A percentile compares a stretch with the other conserved stretches of the same genome.
phyloP scores from a whole-genome alignment of 805 yeast species.

The Wickerhamomyces bisporus region DNA sequence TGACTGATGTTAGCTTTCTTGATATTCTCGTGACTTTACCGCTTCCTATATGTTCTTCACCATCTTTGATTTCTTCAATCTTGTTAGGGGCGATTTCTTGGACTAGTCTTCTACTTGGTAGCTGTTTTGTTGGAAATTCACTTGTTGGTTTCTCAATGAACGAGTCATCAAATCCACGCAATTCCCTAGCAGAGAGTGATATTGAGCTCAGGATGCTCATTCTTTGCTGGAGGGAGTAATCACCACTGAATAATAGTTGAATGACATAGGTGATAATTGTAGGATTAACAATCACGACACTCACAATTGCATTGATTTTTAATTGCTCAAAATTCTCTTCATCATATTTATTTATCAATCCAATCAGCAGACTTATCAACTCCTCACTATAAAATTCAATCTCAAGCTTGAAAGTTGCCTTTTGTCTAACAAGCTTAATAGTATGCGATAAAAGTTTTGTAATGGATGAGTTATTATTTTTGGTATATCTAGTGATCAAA shows the following conservation, averaged over 20 bases:
- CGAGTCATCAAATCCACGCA: constrained; percentile 56
- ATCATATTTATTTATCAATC: constrained; percentile 51
- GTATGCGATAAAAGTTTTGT: constrained; percentile 42
- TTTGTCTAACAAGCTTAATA: constrained; percentile 54
- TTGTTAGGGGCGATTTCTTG: constrained; percentile 11
- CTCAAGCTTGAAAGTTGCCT: constrained; percentile 55
- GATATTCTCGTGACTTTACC: constrained; percentile 30
- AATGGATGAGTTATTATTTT: constrained; percentile 37
- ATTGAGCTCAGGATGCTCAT: constrained; percentile 61
- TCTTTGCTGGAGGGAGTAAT: constrained; percentile 76
- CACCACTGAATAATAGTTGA: constrained; percentile 56
- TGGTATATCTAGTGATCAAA: constrained; percentile 49
- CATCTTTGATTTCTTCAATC: constrained; percentile 14
- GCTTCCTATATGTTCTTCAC: constrained; percentile 5
- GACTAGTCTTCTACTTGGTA: constrained; percentile 19
- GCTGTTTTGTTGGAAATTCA: constrained; percentile 29
- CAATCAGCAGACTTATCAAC: constrained; percentile 45
- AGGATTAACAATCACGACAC: constrained; percentile 56
- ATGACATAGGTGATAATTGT: constrained; percentile 33
- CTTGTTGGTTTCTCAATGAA: constrained; percentile 35
- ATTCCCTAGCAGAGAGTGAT: constrained; percentile 68
- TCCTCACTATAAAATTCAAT: constrained; percentile 52
- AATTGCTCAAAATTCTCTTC: constrained; percentile 57
- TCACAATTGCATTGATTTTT: constrained; percentile 58
- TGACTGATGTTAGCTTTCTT: constrained; percentile 23